Evolutionary conservation across 2,329 filamentous ascomycete genomes (phyloP).

Genomic region (Sarocladiaceae sp.): DNA sequence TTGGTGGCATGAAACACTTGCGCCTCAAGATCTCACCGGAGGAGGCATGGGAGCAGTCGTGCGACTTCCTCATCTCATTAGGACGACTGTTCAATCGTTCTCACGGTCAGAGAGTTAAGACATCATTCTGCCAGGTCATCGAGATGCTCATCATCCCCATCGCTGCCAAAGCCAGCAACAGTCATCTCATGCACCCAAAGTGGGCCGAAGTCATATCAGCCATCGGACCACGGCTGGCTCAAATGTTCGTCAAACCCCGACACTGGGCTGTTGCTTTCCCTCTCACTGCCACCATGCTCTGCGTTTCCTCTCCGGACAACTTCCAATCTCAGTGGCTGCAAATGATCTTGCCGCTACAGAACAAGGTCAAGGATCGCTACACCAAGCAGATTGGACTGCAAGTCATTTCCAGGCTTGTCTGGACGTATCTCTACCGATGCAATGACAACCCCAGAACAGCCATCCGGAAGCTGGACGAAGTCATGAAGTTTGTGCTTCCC

Average conservation of each 20-base stretch:
- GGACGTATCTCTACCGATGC: conserved; percentile 89
- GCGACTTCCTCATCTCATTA: conserved; percentile 79
- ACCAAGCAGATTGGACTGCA: conserved; percentile 78
- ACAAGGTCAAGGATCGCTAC: conserved; percentile 78
- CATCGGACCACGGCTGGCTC: conserved; percentile 71
- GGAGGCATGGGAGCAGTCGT: conserved; percentile 78
- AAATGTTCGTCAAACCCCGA: conserved; percentile 86
- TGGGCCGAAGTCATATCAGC: conserved; percentile 84
- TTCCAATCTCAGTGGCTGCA: conserved; percentile 87
- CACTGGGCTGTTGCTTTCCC: conserved; percentile 91
- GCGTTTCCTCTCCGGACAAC: conserved; percentile 77
- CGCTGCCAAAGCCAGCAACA: conserved; percentile 71
- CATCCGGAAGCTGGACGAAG: conserved; percentile 80
- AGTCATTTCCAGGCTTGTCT: conserved; percentile 83
- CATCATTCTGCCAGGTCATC: conserved; percentile 89
- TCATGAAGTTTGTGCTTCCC: conserved; percentile 79
- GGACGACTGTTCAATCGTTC: conserved; percentile 79
- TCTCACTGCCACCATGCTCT: conserved; percentile 80
- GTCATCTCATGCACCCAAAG: conserved; percentile 72
- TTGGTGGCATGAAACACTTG: conserved; percentile 88
- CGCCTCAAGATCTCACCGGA: conserved; percentile 70
- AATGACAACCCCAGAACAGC: conserved; percentile 66
- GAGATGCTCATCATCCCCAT: conserved; percentile 84
- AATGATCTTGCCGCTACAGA: conserved; percentile 70
- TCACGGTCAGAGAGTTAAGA: conserved; percentile 86